A percentile compares a stretch with the other conserved stretches of the same genome.
phyloP scores from a whole-genome alignment of 2,329 filamentous ascomycete genomes.

The Grosmannia clavigera region DNA sequence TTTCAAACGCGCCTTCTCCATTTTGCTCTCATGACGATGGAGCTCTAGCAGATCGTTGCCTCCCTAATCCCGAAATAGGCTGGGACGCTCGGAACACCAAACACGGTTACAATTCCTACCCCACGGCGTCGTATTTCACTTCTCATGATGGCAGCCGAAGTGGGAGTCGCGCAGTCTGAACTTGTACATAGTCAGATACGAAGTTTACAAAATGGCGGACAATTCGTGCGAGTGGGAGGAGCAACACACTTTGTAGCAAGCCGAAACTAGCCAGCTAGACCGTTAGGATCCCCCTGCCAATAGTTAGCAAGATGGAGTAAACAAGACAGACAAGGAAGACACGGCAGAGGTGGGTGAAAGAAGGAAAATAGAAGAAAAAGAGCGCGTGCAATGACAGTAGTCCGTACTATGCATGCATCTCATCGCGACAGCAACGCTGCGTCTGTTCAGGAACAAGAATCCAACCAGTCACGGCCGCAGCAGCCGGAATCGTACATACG shows the following conservation, averaged over 20 bases:
- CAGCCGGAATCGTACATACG: background rate
- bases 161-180: background rate
- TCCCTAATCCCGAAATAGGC: background rate
- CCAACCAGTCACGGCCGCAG: background rate
- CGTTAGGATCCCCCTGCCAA: background rate
- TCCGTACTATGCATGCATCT: background rate
- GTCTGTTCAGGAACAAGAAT: background rate
- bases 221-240: background rate
- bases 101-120: background rate
- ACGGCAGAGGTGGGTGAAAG: background rate
- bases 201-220: too few species aligned
- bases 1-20: background rate
- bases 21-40: background rate
- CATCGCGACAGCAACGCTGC: background rate
- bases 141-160: background rate
- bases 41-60: background rate
- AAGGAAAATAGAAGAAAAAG: background rate
- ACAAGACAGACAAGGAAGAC: background rate
- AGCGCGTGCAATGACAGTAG: background rate
- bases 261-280: background rate
- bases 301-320: background rate
- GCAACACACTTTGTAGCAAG: background rate
- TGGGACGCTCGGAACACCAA: background rate
- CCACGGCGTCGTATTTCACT: background rate
- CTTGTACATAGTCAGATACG: background rate